Evolutionary conservation across 306 rosid species (phyloP).

Genomic region (Castanea sativa): DNA sequence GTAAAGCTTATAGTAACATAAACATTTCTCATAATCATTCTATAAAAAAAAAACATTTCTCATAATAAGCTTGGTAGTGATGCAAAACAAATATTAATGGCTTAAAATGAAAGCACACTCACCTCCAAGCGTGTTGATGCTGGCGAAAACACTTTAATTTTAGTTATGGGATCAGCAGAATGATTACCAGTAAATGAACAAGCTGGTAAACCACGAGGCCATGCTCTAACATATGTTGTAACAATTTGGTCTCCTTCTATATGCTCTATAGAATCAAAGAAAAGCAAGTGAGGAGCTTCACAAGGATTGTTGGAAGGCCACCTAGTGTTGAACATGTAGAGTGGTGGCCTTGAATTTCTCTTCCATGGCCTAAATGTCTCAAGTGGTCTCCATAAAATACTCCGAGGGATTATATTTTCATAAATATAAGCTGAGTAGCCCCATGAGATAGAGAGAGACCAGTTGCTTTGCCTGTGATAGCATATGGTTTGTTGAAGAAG

Average conservation of each 20-base stretch:
- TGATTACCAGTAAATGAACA: slow-evolving; percentile 36
- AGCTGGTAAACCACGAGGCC: slow-evolving; percentile 21
- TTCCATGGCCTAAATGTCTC: slow-evolving; percentile 48
- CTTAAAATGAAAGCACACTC: background rate
- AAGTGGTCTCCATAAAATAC: slow-evolving; percentile 33
- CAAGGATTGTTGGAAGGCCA: slow-evolving; percentile 29
- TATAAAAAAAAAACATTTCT: too few relatives aligned
- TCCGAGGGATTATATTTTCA: slow-evolving; percentile 34
- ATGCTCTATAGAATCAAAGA: slow-evolving; percentile 22
- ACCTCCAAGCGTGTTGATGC: slow-evolving; percentile 25
- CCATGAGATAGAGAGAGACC: slow-evolving; percentile 55
- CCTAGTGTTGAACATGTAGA: slow-evolving; percentile 49
- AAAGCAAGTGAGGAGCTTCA: slow-evolving; percentile 47
- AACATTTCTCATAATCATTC: too few relatives aligned
- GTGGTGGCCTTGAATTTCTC: slow-evolving; percentile 14
- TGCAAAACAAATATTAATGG: too few relatives aligned
- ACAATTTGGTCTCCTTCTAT: background rate
- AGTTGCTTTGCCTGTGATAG: slow-evolving; percentile 39
- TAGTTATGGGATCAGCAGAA: slow-evolving; percentile 36
- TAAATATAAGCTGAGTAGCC: slow-evolving; percentile 52
- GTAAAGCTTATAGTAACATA: too few relatives aligned
- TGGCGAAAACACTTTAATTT: slow-evolving; percentile 35
- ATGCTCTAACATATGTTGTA: slow-evolving; percentile 29
- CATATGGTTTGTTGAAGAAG: slow-evolving; percentile 54
- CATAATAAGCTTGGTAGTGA: too few relatives aligned